Base-by-base conservation (phyloP, 805 yeast species). In the Metschnikowia continentalis region DNA sequence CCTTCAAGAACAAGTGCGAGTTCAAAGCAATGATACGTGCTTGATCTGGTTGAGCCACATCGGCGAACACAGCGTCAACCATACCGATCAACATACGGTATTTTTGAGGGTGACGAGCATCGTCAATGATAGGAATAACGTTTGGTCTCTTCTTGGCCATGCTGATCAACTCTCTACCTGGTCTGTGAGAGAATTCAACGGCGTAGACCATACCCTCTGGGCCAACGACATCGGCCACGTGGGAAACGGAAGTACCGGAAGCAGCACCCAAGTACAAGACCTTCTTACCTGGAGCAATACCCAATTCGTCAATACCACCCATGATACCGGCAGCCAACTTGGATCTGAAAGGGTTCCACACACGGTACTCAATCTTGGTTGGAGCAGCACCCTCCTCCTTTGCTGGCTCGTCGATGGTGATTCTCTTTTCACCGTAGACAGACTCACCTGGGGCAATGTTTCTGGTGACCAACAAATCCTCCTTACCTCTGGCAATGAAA, bases 101-200 rank as follows among this genome's bases (percentile, higher is more conserved):
- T 78, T 94, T 94, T 74, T 94, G 99, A 68, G 99, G 99, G 78
- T 94, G 99, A 81, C 99, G 91, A 58, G 99, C 99, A 78, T 94
- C 99, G 77, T 94, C 99, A 72, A 94, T 91, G 74, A 94, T 94
- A 67, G 99, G 99, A 61, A 94, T 90, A 53, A 94, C 95, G 70
- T 94, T 94, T 60, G 99, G 98, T 83, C 99, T 89, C 95, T 94
- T 94, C 84, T 92, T 94, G 71, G 99, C 99, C 99, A 94, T 94
- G 67, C 95, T 89, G 67, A 94, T 92, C 76, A 94, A 83, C 76
- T 94, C 99, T 82, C 99, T 88, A 74, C 99, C 99, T 68, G 98
- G 96, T 83, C 99, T 88, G 83, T 94, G 98, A 58, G 97, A 90
- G 80, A 94, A 94, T 79, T 94, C 99, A 61, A 94, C 99, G 53